Evolutionary conservation across 768 basidiomycete species (phyloP), one percentile per base, ranked within the genome.

Genomic region (Asterophora lycoperdoides): DNA sequence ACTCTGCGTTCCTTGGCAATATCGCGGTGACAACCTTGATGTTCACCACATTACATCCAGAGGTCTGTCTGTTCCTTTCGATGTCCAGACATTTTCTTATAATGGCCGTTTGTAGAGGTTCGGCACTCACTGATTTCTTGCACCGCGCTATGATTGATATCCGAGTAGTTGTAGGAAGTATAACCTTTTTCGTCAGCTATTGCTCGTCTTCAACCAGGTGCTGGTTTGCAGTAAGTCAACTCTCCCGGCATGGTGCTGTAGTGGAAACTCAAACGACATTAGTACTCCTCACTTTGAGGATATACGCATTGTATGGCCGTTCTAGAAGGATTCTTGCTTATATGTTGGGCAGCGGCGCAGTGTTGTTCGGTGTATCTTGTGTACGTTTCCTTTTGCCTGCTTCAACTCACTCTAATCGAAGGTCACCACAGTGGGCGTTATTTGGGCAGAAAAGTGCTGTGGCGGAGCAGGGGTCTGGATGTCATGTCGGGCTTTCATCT

Each of bases 261-360:
- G 3, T 23, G 18, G 18, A 5, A 37, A 7, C 14, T 29, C 18
- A 10, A 18, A 29, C 13, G 44, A 11, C 18, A 2, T 17, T 42
- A 78, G 75, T 67, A 49, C 68, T 74, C 26, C 65, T 79, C 23
- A 69, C 70, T 10, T 59, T 77, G 35, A 74, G 80, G 34, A 74
- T 74, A 43, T 75, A 72, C 48, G 79, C 80, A 4, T 59, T 82
- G 11, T 81, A 78, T 48, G 62, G 66, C 9, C 59, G 72, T 30
- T 72, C 70, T 15, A 52, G 64, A 37, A 64, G 66, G 15, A 57
- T 79, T 30, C 50, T 74, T n/a, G 48, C 55, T 5, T 64, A 59
- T 26, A 58, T 79, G 59, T 14, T 74, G 1, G 57, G 59, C 5
- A 61, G 64, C 23, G 71, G 62, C 2, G 44, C 57, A 0, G 44